A percentile compares a stretch with the other conserved stretches of the same genome.
Conservation (phyloP, 257 asterid species). For the Solanum rostratum region DNA sequence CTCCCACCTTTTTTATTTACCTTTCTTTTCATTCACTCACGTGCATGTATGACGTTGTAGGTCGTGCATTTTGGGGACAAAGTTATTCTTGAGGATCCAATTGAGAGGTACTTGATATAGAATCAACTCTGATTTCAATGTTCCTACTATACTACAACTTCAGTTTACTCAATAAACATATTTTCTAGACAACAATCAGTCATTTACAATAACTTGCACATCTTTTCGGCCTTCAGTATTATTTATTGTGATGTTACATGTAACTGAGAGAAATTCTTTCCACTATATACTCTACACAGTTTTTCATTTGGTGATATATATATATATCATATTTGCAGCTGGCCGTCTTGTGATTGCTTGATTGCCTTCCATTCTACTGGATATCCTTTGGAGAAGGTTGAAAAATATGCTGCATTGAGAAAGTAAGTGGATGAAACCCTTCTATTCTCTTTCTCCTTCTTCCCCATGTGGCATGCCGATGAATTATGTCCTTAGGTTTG, state of each 20-base stretch:
- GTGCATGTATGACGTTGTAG: constrained; percentile 22
- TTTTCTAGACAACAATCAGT: not conserved
- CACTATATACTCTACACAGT: not conserved
- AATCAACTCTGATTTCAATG: not conserved
- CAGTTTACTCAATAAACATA: not conserved
- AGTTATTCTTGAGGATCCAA: constrained; percentile 69
- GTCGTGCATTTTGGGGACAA: constrained; percentile 80
- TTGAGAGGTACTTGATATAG: constrained; percentile 47
- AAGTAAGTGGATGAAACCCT: constrained; percentile 27
- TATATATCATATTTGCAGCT: constrained; percentile 34
- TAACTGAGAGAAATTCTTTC: not conserved
- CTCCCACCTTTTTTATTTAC: not conserved
- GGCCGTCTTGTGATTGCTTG: constrained; percentile 94
- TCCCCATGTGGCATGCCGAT: not conserved
- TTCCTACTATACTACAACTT: not conserved
- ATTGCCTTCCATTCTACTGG: constrained; percentile 87
- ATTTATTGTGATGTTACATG: not conserved
- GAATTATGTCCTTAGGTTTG: not conserved
- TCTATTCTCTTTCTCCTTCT: not conserved
- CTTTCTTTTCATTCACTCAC: not conserved
- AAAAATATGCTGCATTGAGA: constrained; percentile 76
- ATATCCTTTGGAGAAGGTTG: constrained; percentile 80
- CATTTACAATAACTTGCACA: not conserved
- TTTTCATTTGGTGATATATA: not conserved
- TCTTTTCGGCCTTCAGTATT: not conserved